Evolutionary conservation across 2,329 filamentous ascomycete species (phyloP).

Genomic region (Elsinoe arachidis): DNA sequence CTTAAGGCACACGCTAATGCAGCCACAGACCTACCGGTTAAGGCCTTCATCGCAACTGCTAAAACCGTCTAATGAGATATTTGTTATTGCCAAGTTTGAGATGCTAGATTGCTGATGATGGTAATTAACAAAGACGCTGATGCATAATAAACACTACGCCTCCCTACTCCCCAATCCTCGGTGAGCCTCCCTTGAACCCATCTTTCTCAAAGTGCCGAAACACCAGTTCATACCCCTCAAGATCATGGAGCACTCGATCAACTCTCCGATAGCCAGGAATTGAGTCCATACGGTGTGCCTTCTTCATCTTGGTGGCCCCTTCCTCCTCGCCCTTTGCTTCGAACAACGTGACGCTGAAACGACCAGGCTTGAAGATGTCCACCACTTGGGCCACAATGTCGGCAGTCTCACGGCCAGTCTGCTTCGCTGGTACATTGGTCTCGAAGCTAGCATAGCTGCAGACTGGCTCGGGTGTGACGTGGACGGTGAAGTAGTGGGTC

Average conservation of each 20-base stretch:
- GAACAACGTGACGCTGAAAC: constrained; percentile 94
- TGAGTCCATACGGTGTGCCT: constrained; percentile 55
- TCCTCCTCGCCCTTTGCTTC: constrained; percentile 63
- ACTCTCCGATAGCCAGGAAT: constrained; percentile 81
- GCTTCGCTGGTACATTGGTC: constrained; percentile 87
- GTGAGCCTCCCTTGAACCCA: constrained; percentile 62
- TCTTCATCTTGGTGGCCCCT: constrained; percentile 32
- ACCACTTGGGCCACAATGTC: constrained; percentile 93
- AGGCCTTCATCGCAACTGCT: too few species aligned
- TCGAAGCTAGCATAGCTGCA: constrained; percentile 98
- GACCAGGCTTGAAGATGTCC: constrained; percentile 91
- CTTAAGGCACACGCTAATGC: too few species aligned
- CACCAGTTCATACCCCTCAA: constrained; percentile 93
- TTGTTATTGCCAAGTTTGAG: neutral
- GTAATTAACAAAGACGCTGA: neutral
- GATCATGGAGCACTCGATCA: constrained; percentile 92
- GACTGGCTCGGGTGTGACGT: constrained; percentile 92
- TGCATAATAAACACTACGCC: neutral
- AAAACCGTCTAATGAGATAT: neutral
- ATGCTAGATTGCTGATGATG: neutral
- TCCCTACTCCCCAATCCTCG: constrained; percentile 48
- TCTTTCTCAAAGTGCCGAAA: constrained; percentile 94
- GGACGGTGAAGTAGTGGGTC: constrained; percentile 94
- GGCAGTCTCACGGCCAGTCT: constrained; percentile 77
- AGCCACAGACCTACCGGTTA: too few species aligned